Conservation (phyloP, 139 green algal genomes). For the Haematococcus lacustris region DNA sequence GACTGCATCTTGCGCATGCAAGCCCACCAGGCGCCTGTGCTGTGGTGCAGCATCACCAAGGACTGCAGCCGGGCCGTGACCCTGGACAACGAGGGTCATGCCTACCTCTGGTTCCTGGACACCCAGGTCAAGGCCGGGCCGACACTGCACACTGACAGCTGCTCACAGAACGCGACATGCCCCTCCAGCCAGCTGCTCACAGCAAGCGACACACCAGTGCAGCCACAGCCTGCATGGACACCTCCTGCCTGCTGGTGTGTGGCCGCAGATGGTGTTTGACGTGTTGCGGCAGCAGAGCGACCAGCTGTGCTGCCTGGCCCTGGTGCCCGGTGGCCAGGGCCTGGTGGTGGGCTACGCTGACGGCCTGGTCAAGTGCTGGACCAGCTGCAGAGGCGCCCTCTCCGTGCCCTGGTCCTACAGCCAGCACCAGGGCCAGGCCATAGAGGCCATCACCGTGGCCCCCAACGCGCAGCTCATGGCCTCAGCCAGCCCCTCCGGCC, state of each 20-base stretch:
- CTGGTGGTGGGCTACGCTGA: conserved; percentile 28
- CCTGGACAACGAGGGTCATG: conserved; percentile 26
- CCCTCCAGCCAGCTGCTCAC: neutral
- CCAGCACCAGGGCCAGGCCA: too few species aligned
- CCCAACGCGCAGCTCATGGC: too few species aligned
- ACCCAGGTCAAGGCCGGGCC: neutral
- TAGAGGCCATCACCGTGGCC: too few species aligned
- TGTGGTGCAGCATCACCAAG: conserved; percentile 15
- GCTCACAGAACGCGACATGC: neutral
- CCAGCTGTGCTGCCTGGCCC: conserved; percentile 9
- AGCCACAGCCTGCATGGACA: neutral
- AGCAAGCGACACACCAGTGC: neutral
- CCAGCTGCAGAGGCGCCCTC: neutral
- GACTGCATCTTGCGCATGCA: conserved; percentile 23
- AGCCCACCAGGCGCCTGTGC: conserved; percentile 20
- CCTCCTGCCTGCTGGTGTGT: neutral
- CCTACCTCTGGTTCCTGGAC: conserved; percentile 35
- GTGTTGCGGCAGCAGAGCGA: conserved; percentile 18
- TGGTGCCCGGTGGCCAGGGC: conserved; percentile 2
- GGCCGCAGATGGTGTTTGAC: conserved; percentile 16
- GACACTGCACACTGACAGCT: neutral
- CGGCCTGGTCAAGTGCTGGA: conserved; percentile 21
- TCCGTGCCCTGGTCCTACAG: too few species aligned
- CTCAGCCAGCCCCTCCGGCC: too few species aligned
- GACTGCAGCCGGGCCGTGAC: conserved; percentile 20